A percentile compares a stretch with the other conserved stretches of the same genome.
Evolutionary conservation across 2,329 filamentous ascomycete genomes (phyloP).

Genomic region (Paecilomyces sp.): DNA sequence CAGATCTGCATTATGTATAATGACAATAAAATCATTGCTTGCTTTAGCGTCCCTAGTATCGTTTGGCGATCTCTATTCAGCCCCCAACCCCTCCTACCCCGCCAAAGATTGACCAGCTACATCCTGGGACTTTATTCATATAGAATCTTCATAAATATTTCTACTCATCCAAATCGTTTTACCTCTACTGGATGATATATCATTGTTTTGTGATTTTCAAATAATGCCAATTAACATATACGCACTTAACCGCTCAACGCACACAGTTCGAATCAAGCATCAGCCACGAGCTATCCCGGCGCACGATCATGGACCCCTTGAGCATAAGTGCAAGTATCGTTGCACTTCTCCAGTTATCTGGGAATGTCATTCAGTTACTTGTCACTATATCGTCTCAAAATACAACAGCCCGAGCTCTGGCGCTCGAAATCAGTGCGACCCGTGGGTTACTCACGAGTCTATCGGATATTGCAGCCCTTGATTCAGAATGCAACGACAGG

Average conservation of each 20-base stretch:
- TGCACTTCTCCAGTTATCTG: not conserved
- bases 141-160: not conserved
- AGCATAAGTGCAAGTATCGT: not conserved
- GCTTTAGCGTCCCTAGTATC: not conserved
- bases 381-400: not conserved
- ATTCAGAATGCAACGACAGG: not conserved
- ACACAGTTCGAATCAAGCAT: not conserved
- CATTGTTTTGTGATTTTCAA: not conserved
- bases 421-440: not conserved
- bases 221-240: not conserved
- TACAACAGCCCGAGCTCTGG: not conserved
- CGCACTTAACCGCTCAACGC: not conserved
- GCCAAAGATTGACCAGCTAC: not conserved
- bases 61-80: not conserved
- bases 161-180: not conserved
- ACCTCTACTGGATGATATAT: not conserved
- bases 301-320: not conserved
- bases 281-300: not conserved
- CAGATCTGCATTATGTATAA: too few species aligned
- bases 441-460: not conserved
- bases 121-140: too few species aligned
- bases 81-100: not conserved
- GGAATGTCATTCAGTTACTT: not conserved
- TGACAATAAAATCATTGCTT: not conserved
- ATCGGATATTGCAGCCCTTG: not conserved